Evolutionary conservation across 768 basidiomycete species (phyloP).

Genomic region (Boletus bicolor): DNA sequence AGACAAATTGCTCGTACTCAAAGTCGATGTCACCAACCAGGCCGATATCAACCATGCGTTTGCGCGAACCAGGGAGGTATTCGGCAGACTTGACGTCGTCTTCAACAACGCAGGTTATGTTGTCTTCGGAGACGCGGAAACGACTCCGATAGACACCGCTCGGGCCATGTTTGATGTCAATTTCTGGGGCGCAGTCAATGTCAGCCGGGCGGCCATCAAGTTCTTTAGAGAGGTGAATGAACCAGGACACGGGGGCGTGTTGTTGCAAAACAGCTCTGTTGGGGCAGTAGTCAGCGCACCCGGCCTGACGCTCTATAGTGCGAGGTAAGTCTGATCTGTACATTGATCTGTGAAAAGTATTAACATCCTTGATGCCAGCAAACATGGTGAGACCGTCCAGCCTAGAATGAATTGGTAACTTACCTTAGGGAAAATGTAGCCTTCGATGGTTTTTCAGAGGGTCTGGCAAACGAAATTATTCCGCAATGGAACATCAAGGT

Average conservation of each 20-base stretch:
- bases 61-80: slow-evolving; percentile 2
- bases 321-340: too few relatives aligned
- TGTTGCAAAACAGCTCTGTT: too few relatives aligned
- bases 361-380: too few relatives aligned
- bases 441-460: too few relatives aligned
- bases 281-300: too few relatives aligned
- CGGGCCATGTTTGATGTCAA: slow-evolving; percentile 24
- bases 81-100: slow-evolving; percentile 16
- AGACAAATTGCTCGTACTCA: slow-evolving; percentile 14
- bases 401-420: too few relatives aligned
- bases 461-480: too few relatives aligned
- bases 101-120: slow-evolving; percentile 17
- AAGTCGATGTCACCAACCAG: slow-evolving; percentile 13
- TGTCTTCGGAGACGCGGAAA: slow-evolving; percentile 26
- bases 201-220: slow-evolving; percentile 25
- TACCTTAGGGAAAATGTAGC: too few relatives aligned
- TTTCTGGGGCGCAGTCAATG: slow-evolving; percentile 28
- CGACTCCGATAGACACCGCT: slow-evolving; percentile 15
- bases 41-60: slow-evolving; percentile 14
- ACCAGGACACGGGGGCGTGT: slow-evolving; percentile 11
- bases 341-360: too few relatives aligned
- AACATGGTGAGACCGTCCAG: too few relatives aligned
- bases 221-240: slow-evolving; percentile 36
- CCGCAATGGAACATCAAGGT: too few relatives aligned
- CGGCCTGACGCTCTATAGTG: too few relatives aligned